Base-by-base conservation (phyloP, 768 basidiomycete genomes). In the Termitomyces eurrhizus region DNA sequence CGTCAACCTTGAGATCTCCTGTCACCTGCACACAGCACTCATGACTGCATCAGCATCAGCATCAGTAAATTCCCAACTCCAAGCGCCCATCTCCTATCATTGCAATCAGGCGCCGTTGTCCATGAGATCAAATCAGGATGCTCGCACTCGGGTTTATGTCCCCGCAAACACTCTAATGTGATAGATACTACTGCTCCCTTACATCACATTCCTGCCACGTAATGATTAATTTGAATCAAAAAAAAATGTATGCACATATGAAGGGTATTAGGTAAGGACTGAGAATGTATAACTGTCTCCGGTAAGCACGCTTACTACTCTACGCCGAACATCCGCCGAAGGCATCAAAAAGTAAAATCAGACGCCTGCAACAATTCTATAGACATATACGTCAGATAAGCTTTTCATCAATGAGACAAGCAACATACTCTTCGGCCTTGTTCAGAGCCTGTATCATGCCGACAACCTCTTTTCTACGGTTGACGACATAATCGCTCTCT, bases 371-470 rank as follows among this genome's bases (percentile, higher is more conserved):
- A 86, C 86, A 60, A 86, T 86, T 77, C 85, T 86, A 46, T 35
- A 21, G 29, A 52, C 9, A 42, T 4, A 7, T 41, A 44, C 33
- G 33, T 14, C 41, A 70, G 56, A 52, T 58, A 29, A 49, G 36
- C 48, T 21, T n/a, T 35, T 26, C 54, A 44, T 39, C 45, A 37
- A 50, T 60, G 54, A 52, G 39, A 60, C 52, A 42, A 49, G 48
- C 36, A 37, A 88, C 89, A 64, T 74, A 93, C 91, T 94, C 92
- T 75, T 98, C 96, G 13, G 95, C 95, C 80, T 97, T 95, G 75
- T 95, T 95, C 61, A 99, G 83, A 29, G 96, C 97, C 46, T 85
- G 80, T 56, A 98, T 87, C 94, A 98, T 97, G 68, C 86, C 81
- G 66, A 92, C 83, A 63, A 95, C 92, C 77, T 99, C 97, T 79